Evolutionary conservation across 192 early-diverging fungal species (phyloP).

Genomic region (Coemansia sp.): DNA sequence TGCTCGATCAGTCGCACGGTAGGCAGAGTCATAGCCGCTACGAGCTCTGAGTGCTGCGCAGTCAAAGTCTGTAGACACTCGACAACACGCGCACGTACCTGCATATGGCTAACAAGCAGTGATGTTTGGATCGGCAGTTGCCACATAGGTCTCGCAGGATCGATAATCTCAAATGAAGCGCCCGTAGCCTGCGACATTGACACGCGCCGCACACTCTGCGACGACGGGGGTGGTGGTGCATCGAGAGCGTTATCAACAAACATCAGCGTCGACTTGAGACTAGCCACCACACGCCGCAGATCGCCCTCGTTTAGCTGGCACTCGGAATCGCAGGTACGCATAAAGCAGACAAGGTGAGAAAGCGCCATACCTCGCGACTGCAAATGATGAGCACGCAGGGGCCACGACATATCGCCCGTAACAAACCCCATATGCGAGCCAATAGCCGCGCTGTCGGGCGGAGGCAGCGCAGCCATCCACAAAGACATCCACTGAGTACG

Average conservation of each 20-base stretch:
- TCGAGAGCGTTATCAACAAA: conserved; percentile 55
- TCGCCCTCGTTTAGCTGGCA: conserved; percentile 5
- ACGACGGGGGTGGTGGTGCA: conserved; percentile 24
- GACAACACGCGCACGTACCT: conserved; percentile 27
- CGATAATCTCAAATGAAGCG: not conserved
- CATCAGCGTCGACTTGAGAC: conserved; percentile 28
- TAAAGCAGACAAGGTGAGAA: conserved; percentile 24
- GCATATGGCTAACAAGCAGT: conserved; percentile 23
- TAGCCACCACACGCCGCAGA: not conserved
- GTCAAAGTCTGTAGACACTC: conserved; percentile 28
- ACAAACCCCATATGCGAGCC: conserved; percentile 26
- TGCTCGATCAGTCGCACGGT: conserved; percentile 34
- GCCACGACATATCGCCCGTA: conserved; percentile 29
- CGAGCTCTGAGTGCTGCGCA: not conserved
- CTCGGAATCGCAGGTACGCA: not conserved
- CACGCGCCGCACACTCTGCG: not conserved
- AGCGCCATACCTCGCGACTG: conserved; percentile 35
- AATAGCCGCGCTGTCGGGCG: conserved; percentile 2
- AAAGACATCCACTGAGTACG: conserved; percentile 22
- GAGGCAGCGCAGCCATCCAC: conserved; percentile 41
- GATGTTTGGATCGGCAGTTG: conserved; percentile 19
- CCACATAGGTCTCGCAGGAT: conserved; percentile 11
- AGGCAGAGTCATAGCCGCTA: conserved; percentile 15
- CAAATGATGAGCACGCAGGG: conserved; percentile 23
- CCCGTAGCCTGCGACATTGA: not conserved